These are phyloP conservation scores for Cryptosporidium ryanae DNA, from an alignment of 169 alveolate species.

Conservation along the genomic window DNA sequence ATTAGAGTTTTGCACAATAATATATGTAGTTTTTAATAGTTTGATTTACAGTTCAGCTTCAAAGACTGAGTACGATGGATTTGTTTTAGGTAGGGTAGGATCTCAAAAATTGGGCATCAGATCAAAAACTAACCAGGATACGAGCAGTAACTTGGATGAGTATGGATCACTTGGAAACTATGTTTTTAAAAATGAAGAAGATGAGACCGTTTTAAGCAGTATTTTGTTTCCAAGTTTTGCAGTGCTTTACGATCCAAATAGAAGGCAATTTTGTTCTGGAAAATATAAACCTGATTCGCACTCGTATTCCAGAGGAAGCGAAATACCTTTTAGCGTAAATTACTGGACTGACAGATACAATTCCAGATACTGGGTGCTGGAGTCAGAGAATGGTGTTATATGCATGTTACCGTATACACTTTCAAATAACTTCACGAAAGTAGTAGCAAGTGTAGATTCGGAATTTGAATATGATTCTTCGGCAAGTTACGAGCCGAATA, in stretches of 20 bases:
- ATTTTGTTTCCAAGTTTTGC: conserved; percentile 35
- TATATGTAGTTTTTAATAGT: conserved; percentile 1
- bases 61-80: conserved; percentile 2
- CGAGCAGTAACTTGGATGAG: background rate
- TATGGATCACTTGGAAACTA: conserved; percentile 53
- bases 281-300: conserved; percentile 21
- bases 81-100: conserved; percentile 39
- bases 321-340: conserved; percentile 27
- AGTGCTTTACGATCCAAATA: conserved; percentile 19
- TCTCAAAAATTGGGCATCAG: conserved; percentile 32
- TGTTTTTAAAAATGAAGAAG: conserved; percentile 8
- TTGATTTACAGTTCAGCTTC: background rate
- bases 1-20: background rate
- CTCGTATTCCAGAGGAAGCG: background rate
- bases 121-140: conserved; percentile 8
- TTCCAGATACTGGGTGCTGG: conserved; percentile 53
- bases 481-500: conserved; percentile 38
- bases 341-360: conserved; percentile 63
- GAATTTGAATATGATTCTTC: conserved; percentile 26
- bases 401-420: conserved; percentile 62
- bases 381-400: conserved; percentile 34
- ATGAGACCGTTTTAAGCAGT: conserved; percentile 20
- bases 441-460: conserved; percentile 16
- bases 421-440: conserved; percentile 37
- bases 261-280: conserved; percentile 68